Evolutionary conservation across 106 monocot species (phyloP).

Genomic region (Phalaenopsis aphrodite): DNA sequence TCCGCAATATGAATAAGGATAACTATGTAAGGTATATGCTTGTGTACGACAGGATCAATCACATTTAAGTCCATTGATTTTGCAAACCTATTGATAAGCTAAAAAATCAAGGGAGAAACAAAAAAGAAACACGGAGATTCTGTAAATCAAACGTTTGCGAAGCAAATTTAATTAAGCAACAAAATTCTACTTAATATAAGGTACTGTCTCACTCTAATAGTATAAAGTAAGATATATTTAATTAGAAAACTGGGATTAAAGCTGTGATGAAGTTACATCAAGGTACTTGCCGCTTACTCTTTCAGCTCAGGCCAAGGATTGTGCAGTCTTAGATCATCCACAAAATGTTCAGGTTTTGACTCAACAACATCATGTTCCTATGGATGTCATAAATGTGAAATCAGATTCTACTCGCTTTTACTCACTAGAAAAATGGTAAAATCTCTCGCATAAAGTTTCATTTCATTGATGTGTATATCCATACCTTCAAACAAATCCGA

Average conservation of each 20-base stretch:
- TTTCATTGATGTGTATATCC: conserved; percentile 4
- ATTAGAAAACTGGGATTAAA: too few relatives aligned
- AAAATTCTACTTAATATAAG: neutral
- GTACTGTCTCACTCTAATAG: neutral
- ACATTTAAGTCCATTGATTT: conserved; percentile 60
- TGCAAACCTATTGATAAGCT: conserved; percentile 50
- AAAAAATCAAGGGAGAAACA: conserved; percentile 5
- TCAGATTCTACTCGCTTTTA: neutral
- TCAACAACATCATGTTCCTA: conserved; percentile 89
- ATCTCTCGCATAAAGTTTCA: neutral
- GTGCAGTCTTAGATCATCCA: conserved; percentile 89
- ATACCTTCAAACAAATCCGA: conserved; percentile 85
- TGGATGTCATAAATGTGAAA: conserved; percentile 7
- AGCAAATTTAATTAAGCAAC: neutral
- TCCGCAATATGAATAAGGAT: conserved; percentile 84
- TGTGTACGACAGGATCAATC: conserved; percentile 79
- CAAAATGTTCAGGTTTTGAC: conserved; percentile 94
- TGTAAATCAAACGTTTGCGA: neutral
- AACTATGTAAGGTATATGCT: conserved; percentile 86
- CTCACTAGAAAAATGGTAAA: neutral
- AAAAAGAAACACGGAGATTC: neutral
- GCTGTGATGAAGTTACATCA: neutral
- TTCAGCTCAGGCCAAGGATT: conserved; percentile 93
- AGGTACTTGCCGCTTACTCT: conserved; percentile 39
- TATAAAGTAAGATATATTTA: neutral